These are phyloP conservation scores for Collariella sp. DNA, from an alignment of 495 filamentous ascomycete genomes.

Conservation along the genomic window DNA sequence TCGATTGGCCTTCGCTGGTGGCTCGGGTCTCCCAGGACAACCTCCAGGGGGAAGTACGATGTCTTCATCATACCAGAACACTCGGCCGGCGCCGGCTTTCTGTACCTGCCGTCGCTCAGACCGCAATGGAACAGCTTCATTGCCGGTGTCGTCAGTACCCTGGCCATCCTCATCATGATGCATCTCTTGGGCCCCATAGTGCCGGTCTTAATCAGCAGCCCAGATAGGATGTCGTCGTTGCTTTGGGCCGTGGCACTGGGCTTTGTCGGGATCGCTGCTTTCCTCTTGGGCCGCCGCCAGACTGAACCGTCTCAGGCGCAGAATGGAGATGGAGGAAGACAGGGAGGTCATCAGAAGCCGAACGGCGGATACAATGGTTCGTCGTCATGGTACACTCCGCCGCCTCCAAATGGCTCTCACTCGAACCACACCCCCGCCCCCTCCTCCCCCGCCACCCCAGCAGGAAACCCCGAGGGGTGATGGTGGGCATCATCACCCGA, in stretches of 20 bases:
- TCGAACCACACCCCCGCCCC: conserved; percentile 36
- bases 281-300: conserved; percentile 7
- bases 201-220: conserved; percentile 50
- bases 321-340: conserved; percentile 12
- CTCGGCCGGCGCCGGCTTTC: conserved; percentile 78
- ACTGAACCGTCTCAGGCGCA: background rate
- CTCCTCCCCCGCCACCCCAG: conserved; percentile 29
- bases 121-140: conserved; percentile 85
- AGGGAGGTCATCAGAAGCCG: background rate
- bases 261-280: conserved; percentile 7
- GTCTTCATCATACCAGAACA: conserved; percentile 97
- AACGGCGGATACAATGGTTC: conserved; percentile 15
- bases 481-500: conserved; percentile 34
- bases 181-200: conserved; percentile 58
- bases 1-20: conserved; percentile 16
- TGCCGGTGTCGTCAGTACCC: conserved; percentile 67
- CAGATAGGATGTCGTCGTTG: conserved; percentile 2
- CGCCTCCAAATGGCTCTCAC: conserved; percentile 30
- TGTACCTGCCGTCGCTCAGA: conserved; percentile 85
- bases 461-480: conserved; percentile 24
- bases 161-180: conserved; percentile 58
- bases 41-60: conserved; percentile 83
- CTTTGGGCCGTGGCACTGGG: background rate
- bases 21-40: conserved; percentile 49
- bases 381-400: conserved; percentile 21